These are phyloP conservation scores for Leccinum longicurvipes DNA, from an alignment of 768 basidiomycete genomes.

Conservation along the genomic window DNA sequence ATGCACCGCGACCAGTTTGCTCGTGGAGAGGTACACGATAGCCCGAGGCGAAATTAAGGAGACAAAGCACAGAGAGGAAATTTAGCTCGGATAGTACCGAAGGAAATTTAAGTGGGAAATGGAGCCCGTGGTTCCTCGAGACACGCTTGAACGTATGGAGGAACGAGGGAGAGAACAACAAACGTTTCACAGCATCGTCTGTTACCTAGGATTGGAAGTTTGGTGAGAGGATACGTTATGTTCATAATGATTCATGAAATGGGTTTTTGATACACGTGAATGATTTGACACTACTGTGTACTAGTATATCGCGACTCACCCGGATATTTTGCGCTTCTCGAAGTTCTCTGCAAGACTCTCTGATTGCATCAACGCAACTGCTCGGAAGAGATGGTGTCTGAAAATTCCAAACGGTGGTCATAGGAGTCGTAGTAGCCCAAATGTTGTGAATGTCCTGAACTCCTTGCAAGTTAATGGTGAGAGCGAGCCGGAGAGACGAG, in stretches of 20 bases:
- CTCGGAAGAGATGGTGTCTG: constrained; percentile 43
- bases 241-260: not conserved
- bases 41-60: constrained; percentile 83
- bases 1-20: constrained; percentile 75
- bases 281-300: not conserved
- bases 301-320: constrained; percentile 37
- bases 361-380: constrained; percentile 49
- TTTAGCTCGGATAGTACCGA: constrained; percentile 75
- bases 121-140: constrained; percentile 62
- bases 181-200: constrained; percentile 51
- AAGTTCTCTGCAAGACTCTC: constrained; percentile 48
- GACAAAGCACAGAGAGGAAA: constrained; percentile 69
- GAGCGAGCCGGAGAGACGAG: not conserved
- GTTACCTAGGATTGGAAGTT: constrained; percentile 45
- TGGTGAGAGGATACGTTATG: constrained; percentile 8
- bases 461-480: not conserved
- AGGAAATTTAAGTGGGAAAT: constrained; percentile 77
- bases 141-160: constrained; percentile 58
- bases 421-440: not conserved
- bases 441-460: not conserved
- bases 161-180: constrained; percentile 66
- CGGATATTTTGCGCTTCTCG: constrained; percentile 46
- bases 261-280: constrained; percentile 2
- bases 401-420: constrained; percentile 7
- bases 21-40: constrained; percentile 72